These are phyloP conservation scores for Obba rivulosa DNA, from an alignment of 768 basidiomycete species.

Conservation along the genomic window DNA sequence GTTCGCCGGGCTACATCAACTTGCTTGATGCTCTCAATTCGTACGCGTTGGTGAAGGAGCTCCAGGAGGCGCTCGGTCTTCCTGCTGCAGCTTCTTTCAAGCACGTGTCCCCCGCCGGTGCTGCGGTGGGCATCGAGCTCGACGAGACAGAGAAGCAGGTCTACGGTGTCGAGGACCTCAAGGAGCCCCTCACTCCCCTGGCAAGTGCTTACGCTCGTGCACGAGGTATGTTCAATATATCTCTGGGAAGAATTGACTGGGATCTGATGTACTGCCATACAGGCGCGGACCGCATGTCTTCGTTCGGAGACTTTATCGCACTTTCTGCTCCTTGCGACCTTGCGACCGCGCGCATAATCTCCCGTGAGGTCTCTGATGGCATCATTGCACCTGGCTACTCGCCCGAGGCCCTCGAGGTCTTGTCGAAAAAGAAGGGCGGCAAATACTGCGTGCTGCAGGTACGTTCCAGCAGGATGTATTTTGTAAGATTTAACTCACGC, in stretches of 20 bases:
- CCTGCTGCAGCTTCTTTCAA: constrained; percentile 99
- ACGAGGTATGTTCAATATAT: constrained; percentile 50
- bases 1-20: constrained; percentile 98
- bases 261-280: constrained; percentile 6
- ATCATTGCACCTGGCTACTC: constrained; percentile 95
- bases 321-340: constrained; percentile 90
- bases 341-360: constrained; percentile 93
- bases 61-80: constrained; percentile 78
- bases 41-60: constrained; percentile 91
- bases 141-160: constrained; percentile 85
- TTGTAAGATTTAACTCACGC: not conserved
- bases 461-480: not conserved
- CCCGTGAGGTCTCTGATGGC: constrained; percentile 98
- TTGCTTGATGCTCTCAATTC: constrained; percentile 96
- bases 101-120: constrained; percentile 97
- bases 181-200: constrained; percentile 81
- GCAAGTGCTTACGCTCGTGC: constrained; percentile 95
- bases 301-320: constrained; percentile 98
- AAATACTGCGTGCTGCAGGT: constrained; percentile 98
- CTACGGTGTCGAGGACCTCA: constrained; percentile 94
- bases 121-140: constrained; percentile 84
- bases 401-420: constrained; percentile 79
- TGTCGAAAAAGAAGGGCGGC: constrained; percentile 95
- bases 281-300: constrained; percentile 99
- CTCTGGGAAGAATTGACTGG: not conserved